A percentile compares a stretch with the other conserved stretches of the same genome.
Evolutionary conservation across 1,284 basidiomycete genomes (phyloP).

Genomic region (Inonotus hispidus): DNA sequence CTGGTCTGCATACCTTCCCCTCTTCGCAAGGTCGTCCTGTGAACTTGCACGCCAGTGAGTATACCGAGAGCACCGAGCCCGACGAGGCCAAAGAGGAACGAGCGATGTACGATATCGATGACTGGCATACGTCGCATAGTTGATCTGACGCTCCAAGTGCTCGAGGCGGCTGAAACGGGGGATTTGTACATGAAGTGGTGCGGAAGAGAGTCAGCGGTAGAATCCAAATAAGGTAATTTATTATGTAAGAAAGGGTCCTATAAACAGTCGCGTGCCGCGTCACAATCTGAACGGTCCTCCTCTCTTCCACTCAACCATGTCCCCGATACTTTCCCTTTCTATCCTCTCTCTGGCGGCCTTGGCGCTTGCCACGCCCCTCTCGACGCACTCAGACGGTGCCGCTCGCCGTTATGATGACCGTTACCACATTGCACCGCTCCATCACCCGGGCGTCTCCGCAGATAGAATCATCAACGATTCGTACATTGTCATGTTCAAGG

Average conservation of each 20-base stretch:
- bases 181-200: not conserved
- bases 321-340: slow-evolving; percentile 30
- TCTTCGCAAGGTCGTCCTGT: slow-evolving; percentile 8
- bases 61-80: slow-evolving; percentile 14
- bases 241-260: not conserved
- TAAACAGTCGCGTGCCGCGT: slow-evolving; percentile 7
- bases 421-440: slow-evolving; percentile 51
- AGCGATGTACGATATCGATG: slow-evolving; percentile 12
- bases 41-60: slow-evolving; percentile 9
- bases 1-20: slow-evolving; percentile 13
- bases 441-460: slow-evolving; percentile 36
- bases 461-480: slow-evolving; percentile 78
- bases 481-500: slow-evolving; percentile 88
- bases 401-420: slow-evolving; percentile 37
- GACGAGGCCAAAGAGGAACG: slow-evolving; percentile 14
- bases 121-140: slow-evolving; percentile 5
- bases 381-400: slow-evolving; percentile 44
- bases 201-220: not conserved
- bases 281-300: slow-evolving; percentile 1
- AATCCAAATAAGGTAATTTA: not conserved
- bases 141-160: too few relatives aligned
- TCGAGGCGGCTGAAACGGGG: not conserved
- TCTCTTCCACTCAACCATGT: slow-evolving; percentile 33
- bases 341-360: slow-evolving; percentile 38
- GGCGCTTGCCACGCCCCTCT: slow-evolving; percentile 54